phyloP scores from a whole-genome alignment of 139 green algal species.

The Tetradesmus obliquus region DNA sequence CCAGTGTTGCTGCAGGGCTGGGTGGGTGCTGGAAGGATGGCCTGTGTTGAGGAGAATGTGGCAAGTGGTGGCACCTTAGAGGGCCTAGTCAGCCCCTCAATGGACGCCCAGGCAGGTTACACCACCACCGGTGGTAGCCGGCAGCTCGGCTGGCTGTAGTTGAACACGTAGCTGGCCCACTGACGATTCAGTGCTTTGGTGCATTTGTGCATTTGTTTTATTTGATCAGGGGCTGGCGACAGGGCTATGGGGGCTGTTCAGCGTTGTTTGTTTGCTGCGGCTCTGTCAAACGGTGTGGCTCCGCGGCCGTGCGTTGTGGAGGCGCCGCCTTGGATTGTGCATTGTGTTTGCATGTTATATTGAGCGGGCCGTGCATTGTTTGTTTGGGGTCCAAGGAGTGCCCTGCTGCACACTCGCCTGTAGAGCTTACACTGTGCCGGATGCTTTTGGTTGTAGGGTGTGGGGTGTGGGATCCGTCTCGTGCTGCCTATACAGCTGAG shows the following conservation, averaged over 20 bases:
- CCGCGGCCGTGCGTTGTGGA: too few relatives aligned
- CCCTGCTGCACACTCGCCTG: too few relatives aligned
- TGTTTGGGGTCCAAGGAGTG: too few relatives aligned
- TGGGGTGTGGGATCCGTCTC: too few relatives aligned
- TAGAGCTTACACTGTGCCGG: too few relatives aligned
- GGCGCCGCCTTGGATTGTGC: too few relatives aligned
- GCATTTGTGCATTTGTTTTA: background rate
- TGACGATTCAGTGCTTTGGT: background rate
- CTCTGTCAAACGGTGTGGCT: background rate
- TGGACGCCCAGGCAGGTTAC: background rate
- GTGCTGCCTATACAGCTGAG: too few relatives aligned
- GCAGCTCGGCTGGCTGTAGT: slow-evolving; percentile 17
- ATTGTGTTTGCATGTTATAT: too few relatives aligned
- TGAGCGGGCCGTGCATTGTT: too few relatives aligned
- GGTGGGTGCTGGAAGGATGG: background rate
- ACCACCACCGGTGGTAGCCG: background rate
- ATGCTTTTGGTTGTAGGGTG: too few relatives aligned
- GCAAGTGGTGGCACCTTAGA: background rate
- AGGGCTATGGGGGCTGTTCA: background rate
- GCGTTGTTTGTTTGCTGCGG: background rate
- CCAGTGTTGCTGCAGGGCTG: background rate
- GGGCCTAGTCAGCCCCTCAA: background rate
- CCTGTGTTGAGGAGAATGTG: background rate
- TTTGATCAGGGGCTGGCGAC: background rate
- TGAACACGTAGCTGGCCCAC: background rate